Percentiles rank a stretch among this genome's conserved stretches.
Conservation (phyloP, 108 stramenopile species). For the Nitzschia palea region DNA sequence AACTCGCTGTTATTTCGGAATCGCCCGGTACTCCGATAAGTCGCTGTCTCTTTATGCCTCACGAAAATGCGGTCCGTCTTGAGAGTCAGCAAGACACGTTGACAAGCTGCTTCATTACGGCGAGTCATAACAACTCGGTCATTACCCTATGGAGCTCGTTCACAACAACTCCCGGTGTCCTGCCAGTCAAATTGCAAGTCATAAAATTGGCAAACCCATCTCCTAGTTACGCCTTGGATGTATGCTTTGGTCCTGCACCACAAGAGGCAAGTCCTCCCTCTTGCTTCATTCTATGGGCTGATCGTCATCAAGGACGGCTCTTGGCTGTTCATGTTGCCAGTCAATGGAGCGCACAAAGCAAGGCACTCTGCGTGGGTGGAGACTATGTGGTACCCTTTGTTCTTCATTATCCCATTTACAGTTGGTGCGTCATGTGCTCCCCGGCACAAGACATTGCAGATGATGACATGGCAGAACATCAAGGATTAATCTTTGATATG, state of each 20-base stretch:
- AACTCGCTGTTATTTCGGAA: constrained; percentile 17
- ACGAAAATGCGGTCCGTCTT: constrained; percentile 35
- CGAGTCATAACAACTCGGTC: constrained; percentile 46
- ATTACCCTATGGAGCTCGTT: constrained; percentile 79
- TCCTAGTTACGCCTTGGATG: constrained; percentile 46
- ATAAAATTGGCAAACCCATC: constrained; percentile 41
- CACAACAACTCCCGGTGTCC: constrained; percentile 3
- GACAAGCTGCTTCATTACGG: constrained; percentile 75
- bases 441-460: constrained; percentile 37
- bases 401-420: constrained; percentile 64
- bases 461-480: constrained; percentile 29
- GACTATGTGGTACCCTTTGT: constrained; percentile 77
- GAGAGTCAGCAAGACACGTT: constrained; percentile 15
- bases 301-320: constrained; percentile 46
- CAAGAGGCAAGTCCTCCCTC: constrained; percentile 51
- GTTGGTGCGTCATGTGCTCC: constrained; percentile 46
- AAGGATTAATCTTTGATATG: constrained; percentile 47
- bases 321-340: constrained; percentile 59
- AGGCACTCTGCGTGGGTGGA: constrained; percentile 51
- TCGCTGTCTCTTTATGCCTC: constrained; percentile 60
- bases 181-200: constrained; percentile 51
- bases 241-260: constrained; percentile 51
- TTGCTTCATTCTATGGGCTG: constrained; percentile 63
- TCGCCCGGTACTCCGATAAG: constrained; percentile 2
- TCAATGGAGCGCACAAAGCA: constrained; percentile 39